Evolutionary conservation across 179 eudicot species (phyloP).

Genomic region (Heliamphora ciliata): DNA sequence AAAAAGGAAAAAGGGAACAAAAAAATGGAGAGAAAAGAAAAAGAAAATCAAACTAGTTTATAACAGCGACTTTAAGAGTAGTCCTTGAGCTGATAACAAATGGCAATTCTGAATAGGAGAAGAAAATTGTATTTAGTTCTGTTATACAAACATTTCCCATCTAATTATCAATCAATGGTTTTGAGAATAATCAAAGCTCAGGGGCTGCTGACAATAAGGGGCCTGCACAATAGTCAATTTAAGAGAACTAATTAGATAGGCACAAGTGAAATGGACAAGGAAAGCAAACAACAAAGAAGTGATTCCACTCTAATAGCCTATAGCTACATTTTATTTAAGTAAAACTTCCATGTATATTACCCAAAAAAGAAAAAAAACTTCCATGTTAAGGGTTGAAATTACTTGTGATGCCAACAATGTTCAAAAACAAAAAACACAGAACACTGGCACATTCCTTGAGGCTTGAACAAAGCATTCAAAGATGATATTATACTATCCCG

Average conservation of each 20-base stretch:
- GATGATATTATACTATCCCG: not conserved
- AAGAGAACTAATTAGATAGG: not conserved
- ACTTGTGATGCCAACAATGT: not conserved
- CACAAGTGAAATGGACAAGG: not conserved
- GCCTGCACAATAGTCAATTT: constrained; percentile 40
- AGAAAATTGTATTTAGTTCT: constrained; percentile 11
- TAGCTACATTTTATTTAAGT: too few relatives aligned
- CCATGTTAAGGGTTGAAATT: not conserved
- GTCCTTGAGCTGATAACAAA: not conserved
- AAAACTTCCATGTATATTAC: too few relatives aligned
- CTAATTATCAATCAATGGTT: constrained; percentile 29
- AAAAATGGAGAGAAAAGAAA: too few relatives aligned
- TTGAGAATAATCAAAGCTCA: constrained; percentile 74
- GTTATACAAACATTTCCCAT: constrained; percentile 13
- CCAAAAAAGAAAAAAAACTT: not conserved
- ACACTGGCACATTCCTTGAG: not conserved
- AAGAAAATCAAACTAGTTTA: not conserved
- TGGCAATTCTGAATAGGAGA: not conserved
- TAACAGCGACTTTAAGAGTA: not conserved
- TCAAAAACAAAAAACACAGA: not conserved
- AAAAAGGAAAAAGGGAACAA: not conserved
- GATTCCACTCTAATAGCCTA: not conserved
- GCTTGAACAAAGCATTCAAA: not conserved
- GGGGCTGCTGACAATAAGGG: constrained; percentile 77
- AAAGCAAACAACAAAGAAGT: not conserved